These are phyloP conservation scores for Colletotrichum somersetense DNA, from an alignment of 2,329 filamentous ascomycete species.

Conservation along the genomic window DNA sequence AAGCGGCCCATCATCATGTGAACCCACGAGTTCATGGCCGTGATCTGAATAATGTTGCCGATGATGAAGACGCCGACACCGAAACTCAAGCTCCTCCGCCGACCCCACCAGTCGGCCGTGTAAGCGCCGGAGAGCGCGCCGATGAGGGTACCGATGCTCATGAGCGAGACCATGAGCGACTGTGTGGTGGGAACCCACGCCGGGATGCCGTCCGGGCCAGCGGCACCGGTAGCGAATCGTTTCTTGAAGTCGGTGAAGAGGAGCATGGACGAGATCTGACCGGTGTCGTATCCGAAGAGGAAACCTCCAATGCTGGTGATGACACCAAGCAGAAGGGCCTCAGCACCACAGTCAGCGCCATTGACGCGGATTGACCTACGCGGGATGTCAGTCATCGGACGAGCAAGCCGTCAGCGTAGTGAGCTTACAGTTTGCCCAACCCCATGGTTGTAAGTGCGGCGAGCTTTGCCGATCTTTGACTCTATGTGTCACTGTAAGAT, in stretches of 20 bases:
- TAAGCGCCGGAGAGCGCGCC: constrained; percentile 66
- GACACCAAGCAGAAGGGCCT: constrained; percentile 60
- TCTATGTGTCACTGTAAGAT: background rate
- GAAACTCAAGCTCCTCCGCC: constrained; percentile 66
- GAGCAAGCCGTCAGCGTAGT: too few species aligned
- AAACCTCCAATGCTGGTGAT: constrained; percentile 71
- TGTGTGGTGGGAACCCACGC: constrained; percentile 58
- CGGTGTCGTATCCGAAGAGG: constrained; percentile 74
- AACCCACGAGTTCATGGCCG: constrained; percentile 69
- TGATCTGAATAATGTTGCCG: constrained; percentile 76
- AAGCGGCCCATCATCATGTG: constrained; percentile 76
- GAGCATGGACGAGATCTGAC: constrained; percentile 67
- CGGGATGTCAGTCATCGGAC: constrained; percentile 6
- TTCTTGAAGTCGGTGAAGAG: constrained; percentile 65
- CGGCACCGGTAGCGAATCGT: constrained; percentile 65
- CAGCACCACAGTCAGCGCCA: constrained; percentile 57
- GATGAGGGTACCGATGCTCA: constrained; percentile 67
- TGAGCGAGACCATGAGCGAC: constrained; percentile 67
- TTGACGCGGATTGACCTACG: constrained; percentile 57
- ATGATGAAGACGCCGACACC: constrained; percentile 70
- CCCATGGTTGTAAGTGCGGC: constrained; percentile 29
- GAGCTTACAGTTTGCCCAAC: constrained; percentile 36
- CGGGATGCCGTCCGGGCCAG: constrained; percentile 51
- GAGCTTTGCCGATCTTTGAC: background rate
- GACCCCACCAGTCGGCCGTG: constrained; percentile 69